Evolutionary conservation across 2,329 filamentous ascomycete species (phyloP), one percentile per base, ranked within the genome.

Genomic region (Fusarium denticulatum): DNA sequence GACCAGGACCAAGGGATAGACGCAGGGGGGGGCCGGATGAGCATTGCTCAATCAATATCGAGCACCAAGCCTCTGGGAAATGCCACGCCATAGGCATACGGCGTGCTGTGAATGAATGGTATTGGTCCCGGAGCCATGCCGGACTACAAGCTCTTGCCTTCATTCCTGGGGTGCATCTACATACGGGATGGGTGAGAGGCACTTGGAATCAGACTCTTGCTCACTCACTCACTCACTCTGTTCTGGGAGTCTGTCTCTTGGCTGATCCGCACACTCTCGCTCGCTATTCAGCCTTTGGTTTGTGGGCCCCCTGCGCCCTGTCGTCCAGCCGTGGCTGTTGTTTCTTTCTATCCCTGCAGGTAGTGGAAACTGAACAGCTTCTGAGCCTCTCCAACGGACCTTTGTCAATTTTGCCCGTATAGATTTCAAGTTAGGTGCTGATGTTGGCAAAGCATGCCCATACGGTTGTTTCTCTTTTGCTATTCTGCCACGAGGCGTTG

Each of bases 141-240:
- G 52, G 53, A 55, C 42, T 60, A 61, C 72, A 73, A 73, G 42
- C 47, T 71, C 67, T 52, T 32, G 59, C 37, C 46, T 63, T 55
- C 69, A 73, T 72, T 73, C 66, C 61, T 69, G 60, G 67, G 63
- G 63, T 66, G 70, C 67, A 71, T 74, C 64, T 50, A 47, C 26
- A 47, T 47, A 47, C 59, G 43, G 65, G 57, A 50, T 32, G 20
- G 34, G 50, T 39, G 34, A 53, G 66, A 69, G 50, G 50, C 58
- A 64, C 58, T 69, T 64, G 58, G 65, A 69, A 52, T 50, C 53
- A 67, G 11, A 43, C 34, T 36, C 45, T 49, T 26, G 37, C 52
- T 24, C 45, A 34, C 32, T 49, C 32, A 32, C 52, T 24, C 45
- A 34, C 32, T 20, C n/a, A 36, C 34, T 53, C 43, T 34, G 32